A percentile compares a stretch with the other conserved stretches of the same genome.
Conservation (phyloP, 805 yeast genomes). For the Ogataea haglerorum region DNA sequence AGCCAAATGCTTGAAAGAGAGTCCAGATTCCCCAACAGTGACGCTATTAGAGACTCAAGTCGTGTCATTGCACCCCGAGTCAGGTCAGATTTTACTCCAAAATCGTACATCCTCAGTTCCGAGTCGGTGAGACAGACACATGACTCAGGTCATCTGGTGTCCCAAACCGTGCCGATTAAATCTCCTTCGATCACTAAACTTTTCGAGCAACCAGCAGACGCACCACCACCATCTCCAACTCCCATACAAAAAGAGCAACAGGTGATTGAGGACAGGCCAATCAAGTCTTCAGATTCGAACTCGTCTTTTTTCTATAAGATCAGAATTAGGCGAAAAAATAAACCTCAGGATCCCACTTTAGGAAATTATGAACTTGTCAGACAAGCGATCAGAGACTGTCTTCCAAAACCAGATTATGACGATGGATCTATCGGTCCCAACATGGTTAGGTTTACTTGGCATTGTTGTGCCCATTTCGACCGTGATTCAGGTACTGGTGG, state of each 20-base stretch:
- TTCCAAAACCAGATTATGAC: slow-evolving; percentile 46
- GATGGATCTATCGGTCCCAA: slow-evolving; percentile 75
- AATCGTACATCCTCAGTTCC: slow-evolving; percentile 19
- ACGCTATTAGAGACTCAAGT: slow-evolving; percentile 17
- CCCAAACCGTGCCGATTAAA: slow-evolving; percentile 16
- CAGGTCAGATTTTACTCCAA: slow-evolving; percentile 15
- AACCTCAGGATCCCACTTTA: slow-evolving; percentile 22
- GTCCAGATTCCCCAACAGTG: slow-evolving; percentile 11
- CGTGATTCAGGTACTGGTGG: slow-evolving; percentile 52
- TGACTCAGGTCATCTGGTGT: slow-evolving; percentile 19
- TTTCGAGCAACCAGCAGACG: slow-evolving; percentile 12
- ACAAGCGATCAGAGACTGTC: slow-evolving; percentile 34
- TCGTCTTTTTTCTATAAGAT: slow-evolving; percentile 26
- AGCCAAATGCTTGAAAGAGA: slow-evolving; percentile 12
- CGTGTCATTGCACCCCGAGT: slow-evolving; percentile 13
- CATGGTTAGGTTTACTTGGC: slow-evolving; percentile 81
- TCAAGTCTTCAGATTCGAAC: slow-evolving; percentile 12
- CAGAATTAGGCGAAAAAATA: slow-evolving; percentile 26
- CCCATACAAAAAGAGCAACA: slow-evolving; percentile 1
- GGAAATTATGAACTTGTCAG: slow-evolving; percentile 34
- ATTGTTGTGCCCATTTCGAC: slow-evolving; percentile 79
- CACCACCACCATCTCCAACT: slow-evolving; percentile 1
- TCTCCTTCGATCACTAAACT: slow-evolving; percentile 14
- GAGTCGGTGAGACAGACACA: slow-evolving; percentile 20
- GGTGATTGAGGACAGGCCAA: slow-evolving; percentile 5